Conservation (phyloP, 2,329 filamentous ascomycete genomes). For the Leptoxyphium fumago region DNA sequence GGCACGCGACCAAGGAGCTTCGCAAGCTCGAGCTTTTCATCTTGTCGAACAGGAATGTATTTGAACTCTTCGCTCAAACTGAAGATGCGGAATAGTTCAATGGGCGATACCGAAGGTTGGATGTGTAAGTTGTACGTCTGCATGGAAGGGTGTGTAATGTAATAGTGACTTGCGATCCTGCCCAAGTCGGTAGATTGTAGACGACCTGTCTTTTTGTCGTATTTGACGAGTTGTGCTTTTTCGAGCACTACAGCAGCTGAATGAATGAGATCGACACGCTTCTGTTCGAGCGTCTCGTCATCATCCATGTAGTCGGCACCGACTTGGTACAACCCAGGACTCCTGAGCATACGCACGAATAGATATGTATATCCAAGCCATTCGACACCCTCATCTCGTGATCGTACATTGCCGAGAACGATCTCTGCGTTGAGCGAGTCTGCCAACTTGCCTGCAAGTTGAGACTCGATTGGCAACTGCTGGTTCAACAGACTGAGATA, state of each 20-base stretch:
- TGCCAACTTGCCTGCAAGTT: constrained; percentile 80
- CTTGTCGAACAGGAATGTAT: constrained; percentile 92
- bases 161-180: constrained; percentile 93
- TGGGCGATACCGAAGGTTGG: constrained; percentile 79
- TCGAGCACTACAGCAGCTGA: constrained; percentile 80
- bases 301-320: constrained; percentile 89
- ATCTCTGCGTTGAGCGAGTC: constrained; percentile 96
- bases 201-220: constrained; percentile 83
- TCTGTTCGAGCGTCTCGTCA: constrained; percentile 82
- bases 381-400: constrained; percentile 89
- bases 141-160: constrained; percentile 95
- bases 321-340: constrained; percentile 87
- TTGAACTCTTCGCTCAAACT: constrained; percentile 96
- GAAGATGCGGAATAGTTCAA: constrained; percentile 94
- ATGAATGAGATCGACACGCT: constrained; percentile 92
- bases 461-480: constrained; percentile 92
- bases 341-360: constrained; percentile 93
- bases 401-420: constrained; percentile 84
- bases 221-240: constrained; percentile 79
- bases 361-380: constrained; percentile 98
- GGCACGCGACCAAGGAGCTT: constrained; percentile 83
- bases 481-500: constrained; percentile 94
- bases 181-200: constrained; percentile 87
- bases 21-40: constrained; percentile 91
- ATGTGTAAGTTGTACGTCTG: constrained; percentile 92